Evolutionary conservation across 139 green algal genomes (phyloP), one percentile per base, ranked within the genome.

Genomic region (Edaphochlamys debaryana): DNA sequence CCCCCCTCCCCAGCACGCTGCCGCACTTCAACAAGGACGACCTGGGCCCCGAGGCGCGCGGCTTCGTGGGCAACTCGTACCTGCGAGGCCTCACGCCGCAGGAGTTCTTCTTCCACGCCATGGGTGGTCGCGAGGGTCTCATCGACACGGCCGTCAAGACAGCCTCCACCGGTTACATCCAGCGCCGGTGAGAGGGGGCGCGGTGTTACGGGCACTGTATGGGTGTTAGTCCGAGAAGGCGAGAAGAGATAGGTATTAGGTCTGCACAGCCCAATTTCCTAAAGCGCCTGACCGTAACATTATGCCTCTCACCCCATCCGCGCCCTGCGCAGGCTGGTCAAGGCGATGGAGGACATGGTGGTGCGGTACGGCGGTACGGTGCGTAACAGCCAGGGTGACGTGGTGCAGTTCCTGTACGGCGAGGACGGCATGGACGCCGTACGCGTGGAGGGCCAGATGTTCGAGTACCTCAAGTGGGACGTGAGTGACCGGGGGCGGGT

Each of bases 91-190:
- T 99, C 32, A 98, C 96, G 22, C 97, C 97, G 32, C 91, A 96
- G 92, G 98, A 99, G 94, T 98, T 99, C 82, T 99, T 99, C 93
- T 99, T 99, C 90, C 98, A 99, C 86, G 97, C 98, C 64, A 99
- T 99, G 97, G 97, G 97, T 80, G 98, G 98, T 30, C 95, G 98
- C 13, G 98, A 99, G 92, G 98, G 98, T 85, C 91, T 99, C 40
- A 99, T 99, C 79, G 98, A 99, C 87, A 99, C 98, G 6, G 98
- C 98, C 34, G 96, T 99, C 29, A 99, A 99, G 91, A 99, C 97
- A 9, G 98, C 94, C 17, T 95, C 94, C 69, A 99, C 96, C 79
- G 78, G 94, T 9, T 97, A 93, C 80, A 93, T 94, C 84, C 89
- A 94, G 86, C 84, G 96, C 38, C 67, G 67, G 82, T 79, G 69